phyloP scores from a whole-genome alignment of 2,329 filamentous ascomycete genomes.

The Cadophora sp. region DNA sequence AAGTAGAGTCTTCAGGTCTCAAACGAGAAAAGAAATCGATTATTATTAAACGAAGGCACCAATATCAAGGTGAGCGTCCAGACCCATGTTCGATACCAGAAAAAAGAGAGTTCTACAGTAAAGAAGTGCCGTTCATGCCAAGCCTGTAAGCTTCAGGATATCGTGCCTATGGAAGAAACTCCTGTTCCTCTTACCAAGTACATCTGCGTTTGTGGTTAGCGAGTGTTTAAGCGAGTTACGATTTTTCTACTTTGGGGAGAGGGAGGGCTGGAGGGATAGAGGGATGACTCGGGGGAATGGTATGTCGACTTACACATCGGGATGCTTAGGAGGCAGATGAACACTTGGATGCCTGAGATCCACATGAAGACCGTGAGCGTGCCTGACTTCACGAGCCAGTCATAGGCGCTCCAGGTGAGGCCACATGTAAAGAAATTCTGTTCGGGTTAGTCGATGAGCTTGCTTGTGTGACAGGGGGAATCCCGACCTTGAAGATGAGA shows the following conservation, averaged over 20 bases:
- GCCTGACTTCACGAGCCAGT: conserved; percentile 77
- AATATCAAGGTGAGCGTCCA: neutral
- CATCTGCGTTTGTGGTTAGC: conserved; percentile 56
- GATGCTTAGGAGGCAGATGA: conserved; percentile 75
- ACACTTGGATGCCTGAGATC: conserved; percentile 79
- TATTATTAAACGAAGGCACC: too few relatives aligned
- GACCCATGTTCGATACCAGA: neutral
- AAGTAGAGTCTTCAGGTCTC: too few relatives aligned
- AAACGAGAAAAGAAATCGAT: too few relatives aligned
- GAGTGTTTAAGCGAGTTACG: neutral
- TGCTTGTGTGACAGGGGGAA: neutral
- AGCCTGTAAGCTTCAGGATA: conserved; percentile 56
- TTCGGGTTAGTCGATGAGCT: conserved; percentile 8
- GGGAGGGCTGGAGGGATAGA: neutral
- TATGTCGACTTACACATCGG: conserved; percentile 72
- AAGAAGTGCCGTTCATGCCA: conserved; percentile 7
- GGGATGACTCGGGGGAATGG: neutral
- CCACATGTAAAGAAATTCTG: conserved; percentile 86
- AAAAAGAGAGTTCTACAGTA: neutral
- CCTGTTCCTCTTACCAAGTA: conserved; percentile 79
- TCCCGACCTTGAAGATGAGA: conserved; percentile 78
- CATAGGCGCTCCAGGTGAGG: conserved; percentile 82
- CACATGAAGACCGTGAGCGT: conserved; percentile 69
- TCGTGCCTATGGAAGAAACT: conserved; percentile 80
- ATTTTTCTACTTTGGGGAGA: too few relatives aligned